Percentiles rank a stretch among this genome's conserved stretches.
phyloP scores from a whole-genome alignment of 495 filamentous ascomycete species.

The Penicillium coprophilum region DNA sequence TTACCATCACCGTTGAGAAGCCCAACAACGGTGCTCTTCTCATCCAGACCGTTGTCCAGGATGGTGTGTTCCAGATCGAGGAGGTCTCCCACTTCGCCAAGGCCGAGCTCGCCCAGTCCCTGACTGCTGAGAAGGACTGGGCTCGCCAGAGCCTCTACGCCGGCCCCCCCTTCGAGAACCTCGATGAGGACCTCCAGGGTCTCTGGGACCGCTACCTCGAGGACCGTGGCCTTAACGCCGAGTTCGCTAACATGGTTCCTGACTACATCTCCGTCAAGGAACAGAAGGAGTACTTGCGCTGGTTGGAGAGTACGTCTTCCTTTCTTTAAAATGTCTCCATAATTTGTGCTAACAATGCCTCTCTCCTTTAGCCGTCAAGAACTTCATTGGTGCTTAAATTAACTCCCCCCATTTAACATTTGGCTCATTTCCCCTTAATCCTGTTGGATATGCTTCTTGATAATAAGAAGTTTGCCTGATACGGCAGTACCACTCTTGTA shows the following conservation, averaged over 20 bases:
- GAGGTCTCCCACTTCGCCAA: constrained; percentile 85
- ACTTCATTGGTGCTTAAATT: constrained; percentile 66
- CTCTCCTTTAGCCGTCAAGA: constrained; percentile 59
- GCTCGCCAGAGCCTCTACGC: constrained; percentile 75
- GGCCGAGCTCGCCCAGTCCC: constrained; percentile 63
- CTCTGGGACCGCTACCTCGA: constrained; percentile 92
- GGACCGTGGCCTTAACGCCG: constrained; percentile 86
- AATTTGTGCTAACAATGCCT: constrained; percentile 17
- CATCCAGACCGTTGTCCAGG: constrained; percentile 83
- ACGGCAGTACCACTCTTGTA: background rate
- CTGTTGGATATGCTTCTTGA: background rate
- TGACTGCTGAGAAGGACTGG: constrained; percentile 67
- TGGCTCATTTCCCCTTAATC: background rate
- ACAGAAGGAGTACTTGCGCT: constrained; percentile 93
- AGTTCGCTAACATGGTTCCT: constrained; percentile 84
- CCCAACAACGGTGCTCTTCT: constrained; percentile 74
- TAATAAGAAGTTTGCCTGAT: background rate
- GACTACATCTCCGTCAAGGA: constrained; percentile 99
- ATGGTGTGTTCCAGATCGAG: constrained; percentile 84
- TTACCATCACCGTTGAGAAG: constrained; percentile 88
- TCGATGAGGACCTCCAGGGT: constrained; percentile 93
- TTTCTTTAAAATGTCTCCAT: background rate
- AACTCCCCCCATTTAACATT: background rate
- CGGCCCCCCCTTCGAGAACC: constrained; percentile 87
- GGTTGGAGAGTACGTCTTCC: constrained; percentile 71